Base-by-base conservation (phyloP, 768 basidiomycete species). In the Auricularia heimuer region DNA sequence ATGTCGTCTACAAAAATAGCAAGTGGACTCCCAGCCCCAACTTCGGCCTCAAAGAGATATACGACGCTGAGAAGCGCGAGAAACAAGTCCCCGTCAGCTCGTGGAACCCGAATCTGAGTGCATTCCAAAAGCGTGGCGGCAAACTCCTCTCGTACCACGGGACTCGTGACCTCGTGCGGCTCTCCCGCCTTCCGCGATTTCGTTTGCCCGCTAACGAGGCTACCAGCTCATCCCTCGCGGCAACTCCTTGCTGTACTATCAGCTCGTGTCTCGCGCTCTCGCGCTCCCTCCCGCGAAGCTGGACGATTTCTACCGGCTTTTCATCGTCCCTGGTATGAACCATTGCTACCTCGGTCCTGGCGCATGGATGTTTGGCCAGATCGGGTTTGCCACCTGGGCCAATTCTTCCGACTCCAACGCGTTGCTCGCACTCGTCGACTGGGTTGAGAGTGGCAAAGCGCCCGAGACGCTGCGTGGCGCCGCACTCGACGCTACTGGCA, bases 261-360 rank as follows among this genome's bases (percentile, higher is more conserved):
- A 69, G 62, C 68, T 68, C 6, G 56, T 73, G 21, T 64, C 69
- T 12, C 47, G 65, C 36, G 68, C 68, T 1, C 67, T 71, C 47
- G 67, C 68, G 7, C 12, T 42, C 8, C 39, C 39, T 42, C 39
- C 39, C 39, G 39, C 39, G 39, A 42, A 65, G 7, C 56, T 74
- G 45, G 70, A 76, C 65, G 70, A 72, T 58, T 74, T 69, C 66
- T 76, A 75, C 62, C 72, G 74, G 10, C 68, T 76, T 14, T 76
- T 75, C 69, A 67, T 70, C n/a, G 71, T 73, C 8, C 73, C 74
- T 1, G 75, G 75, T 2, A 75, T 75, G 74, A 63, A 70, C 36
- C 75, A 76, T 63, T 76, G 75, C 69, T 68, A 54, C 51, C 70
- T 65, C 29, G 75, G 74, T 2, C 66, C 62, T 11, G 72, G 71